Percentiles rank a stretch among this genome's conserved stretches.
Conservation (phyloP, 768 basidiomycete genomes). For the Butyriboletus loyo region DNA sequence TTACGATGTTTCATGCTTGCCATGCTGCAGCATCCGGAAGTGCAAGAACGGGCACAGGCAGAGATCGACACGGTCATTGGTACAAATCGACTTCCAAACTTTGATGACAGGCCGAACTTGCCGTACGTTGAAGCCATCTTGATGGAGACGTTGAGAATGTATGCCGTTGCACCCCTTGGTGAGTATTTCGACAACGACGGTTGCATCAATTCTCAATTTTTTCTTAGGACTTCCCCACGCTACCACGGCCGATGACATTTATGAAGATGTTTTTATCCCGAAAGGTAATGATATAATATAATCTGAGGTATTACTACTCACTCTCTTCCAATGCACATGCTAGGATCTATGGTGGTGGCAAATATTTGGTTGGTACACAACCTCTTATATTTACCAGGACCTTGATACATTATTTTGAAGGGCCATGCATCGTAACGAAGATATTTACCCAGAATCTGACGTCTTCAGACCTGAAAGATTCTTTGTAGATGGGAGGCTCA, state of each 20-base stretch:
- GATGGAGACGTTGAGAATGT: constrained; percentile 24
- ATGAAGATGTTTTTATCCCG: constrained; percentile 20
- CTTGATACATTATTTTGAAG: constrained; percentile 5
- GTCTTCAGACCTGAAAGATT: constrained; percentile 34
- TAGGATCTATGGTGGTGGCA: constrained; percentile 18
- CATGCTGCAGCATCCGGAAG: constrained; percentile 31
- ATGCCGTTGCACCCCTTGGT: constrained; percentile 17
- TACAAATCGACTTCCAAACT: constrained; percentile 22
- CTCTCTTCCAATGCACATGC: background rate
- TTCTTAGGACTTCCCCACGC: constrained; percentile 15
- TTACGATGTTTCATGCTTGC: constrained; percentile 29
- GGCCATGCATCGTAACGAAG: constrained; percentile 13
- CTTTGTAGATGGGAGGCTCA: constrained; percentile 14
- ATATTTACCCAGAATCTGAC: constrained; percentile 17
- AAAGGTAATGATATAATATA: constrained; percentile 13
- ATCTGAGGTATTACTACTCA: background rate
- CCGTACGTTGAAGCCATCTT: constrained; percentile 31
- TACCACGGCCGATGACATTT: constrained; percentile 19
- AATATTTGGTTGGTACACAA: constrained; percentile 19
- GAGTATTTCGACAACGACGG: background rate
- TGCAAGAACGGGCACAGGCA: constrained; percentile 29
- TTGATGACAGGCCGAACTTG: constrained; percentile 20
- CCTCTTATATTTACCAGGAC: background rate
- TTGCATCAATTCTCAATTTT: background rate
- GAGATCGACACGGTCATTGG: constrained; percentile 33